These are phyloP conservation scores for Sutorius australiensis DNA, from an alignment of 768 basidiomycete species.

Conservation along the genomic window DNA sequence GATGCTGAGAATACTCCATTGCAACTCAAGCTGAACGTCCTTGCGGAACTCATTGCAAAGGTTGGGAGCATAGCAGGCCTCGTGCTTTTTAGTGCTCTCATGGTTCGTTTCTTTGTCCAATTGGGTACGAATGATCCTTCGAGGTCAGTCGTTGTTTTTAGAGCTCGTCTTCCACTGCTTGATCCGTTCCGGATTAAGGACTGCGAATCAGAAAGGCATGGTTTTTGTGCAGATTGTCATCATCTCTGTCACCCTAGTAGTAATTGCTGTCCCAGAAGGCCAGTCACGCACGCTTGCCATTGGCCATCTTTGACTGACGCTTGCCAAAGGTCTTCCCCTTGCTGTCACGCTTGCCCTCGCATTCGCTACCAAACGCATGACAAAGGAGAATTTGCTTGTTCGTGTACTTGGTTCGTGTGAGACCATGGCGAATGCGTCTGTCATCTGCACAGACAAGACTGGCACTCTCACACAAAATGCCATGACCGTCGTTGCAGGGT, in stretches of 20 bases:
- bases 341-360: constrained; percentile 96
- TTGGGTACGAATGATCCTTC: constrained; percentile 58
- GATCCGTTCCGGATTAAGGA: constrained; percentile 37
- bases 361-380: constrained; percentile 99
- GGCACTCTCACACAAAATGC: constrained; percentile 93
- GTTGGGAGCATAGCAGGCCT: constrained; percentile 80
- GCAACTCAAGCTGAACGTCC: constrained; percentile 85
- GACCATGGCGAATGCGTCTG: constrained; percentile 97
- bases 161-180: neutral
- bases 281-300: constrained; percentile 3
- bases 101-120: constrained; percentile 95
- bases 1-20: constrained; percentile 89
- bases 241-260: constrained; percentile 88
- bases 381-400: constrained; percentile 89
- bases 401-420: constrained; percentile 96
- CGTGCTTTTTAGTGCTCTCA: constrained; percentile 73
- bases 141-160: constrained; percentile 38
- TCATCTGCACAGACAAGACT: constrained; percentile 94
- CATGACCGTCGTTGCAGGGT: constrained; percentile 97
- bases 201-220: constrained; percentile 79
- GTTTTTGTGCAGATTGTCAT: constrained; percentile 91
- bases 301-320: neutral
- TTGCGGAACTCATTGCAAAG: constrained; percentile 97
- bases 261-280: constrained; percentile 87
- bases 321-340: constrained; percentile 71